A percentile compares a stretch with the other conserved stretches of the same genome.
Evolutionary conservation across 192 early-diverging fungal genomes (phyloP).

Genomic region (Coemansia sp.): DNA sequence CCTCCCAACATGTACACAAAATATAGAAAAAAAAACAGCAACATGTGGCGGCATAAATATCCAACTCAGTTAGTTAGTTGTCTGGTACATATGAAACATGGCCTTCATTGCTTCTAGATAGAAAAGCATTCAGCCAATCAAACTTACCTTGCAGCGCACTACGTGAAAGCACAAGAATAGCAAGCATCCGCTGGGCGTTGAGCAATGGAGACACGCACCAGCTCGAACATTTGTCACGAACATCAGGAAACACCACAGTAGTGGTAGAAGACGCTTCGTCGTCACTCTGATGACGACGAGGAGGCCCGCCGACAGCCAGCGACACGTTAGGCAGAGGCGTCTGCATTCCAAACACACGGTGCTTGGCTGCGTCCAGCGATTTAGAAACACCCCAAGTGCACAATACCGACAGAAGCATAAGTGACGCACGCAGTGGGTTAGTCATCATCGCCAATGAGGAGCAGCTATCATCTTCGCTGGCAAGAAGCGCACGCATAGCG

Average conservation of each 20-base stretch:
- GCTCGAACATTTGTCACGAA: slow-evolving; percentile 7
- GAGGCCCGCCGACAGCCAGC: slow-evolving; percentile 29
- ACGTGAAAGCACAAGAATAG: slow-evolving; percentile 40
- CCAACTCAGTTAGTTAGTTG: neutral
- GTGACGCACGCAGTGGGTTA: slow-evolving; percentile 26
- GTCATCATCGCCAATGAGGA: neutral
- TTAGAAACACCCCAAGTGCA: slow-evolving; percentile 46
- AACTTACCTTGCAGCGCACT: slow-evolving; percentile 39
- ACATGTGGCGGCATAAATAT: neutral
- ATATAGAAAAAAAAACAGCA: neutral
- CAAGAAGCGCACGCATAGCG: slow-evolving; percentile 25
- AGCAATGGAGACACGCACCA: slow-evolving; percentile 53
- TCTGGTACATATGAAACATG: neutral
- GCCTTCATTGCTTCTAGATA: neutral
- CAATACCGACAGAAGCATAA: slow-evolving; percentile 36
- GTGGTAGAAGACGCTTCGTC: neutral
- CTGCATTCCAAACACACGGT: slow-evolving; percentile 31
- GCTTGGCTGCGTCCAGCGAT: slow-evolving; percentile 39
- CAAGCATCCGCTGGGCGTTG: slow-evolving; percentile 55
- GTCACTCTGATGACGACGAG: neutral
- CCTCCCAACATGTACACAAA: slow-evolving; percentile 6
- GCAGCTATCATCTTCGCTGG: slow-evolving; percentile 2
- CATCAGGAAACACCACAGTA: slow-evolving; percentile 39
- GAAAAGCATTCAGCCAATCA: neutral
- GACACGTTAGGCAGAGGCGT: slow-evolving; percentile 22